These are phyloP conservation scores for Fusarium hostae DNA, from an alignment of 2,329 filamentous ascomycete genomes.

Conservation along the genomic window DNA sequence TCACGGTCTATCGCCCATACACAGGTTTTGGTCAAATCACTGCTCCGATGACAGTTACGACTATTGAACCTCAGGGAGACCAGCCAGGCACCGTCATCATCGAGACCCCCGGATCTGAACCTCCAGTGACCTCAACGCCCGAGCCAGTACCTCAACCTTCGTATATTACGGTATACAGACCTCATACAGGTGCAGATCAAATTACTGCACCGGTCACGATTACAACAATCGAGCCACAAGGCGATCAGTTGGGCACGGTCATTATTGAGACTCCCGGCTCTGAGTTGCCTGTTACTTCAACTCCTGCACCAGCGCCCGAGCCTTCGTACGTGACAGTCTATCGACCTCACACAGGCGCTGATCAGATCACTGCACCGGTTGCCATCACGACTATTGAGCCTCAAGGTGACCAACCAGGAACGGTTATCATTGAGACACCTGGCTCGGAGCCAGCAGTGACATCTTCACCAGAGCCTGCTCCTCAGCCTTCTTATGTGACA, in stretches of 20 bases:
- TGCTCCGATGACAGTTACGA: background rate
- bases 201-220: conserved; percentile 18
- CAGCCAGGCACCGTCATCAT: conserved; percentile 20
- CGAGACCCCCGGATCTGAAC: conserved; percentile 7
- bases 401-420: background rate
- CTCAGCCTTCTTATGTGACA: conserved; percentile 10
- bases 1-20: conserved; percentile 5
- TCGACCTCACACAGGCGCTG: background rate
- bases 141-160: background rate
- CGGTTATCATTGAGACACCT: conserved; percentile 18
- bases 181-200: conserved; percentile 9
- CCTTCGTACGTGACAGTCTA: conserved; percentile 15
- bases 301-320: background rate
- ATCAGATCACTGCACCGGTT: background rate
- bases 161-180: background rate
- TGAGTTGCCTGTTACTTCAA: background rate
- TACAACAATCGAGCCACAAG: conserved; percentile 17
- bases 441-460: background rate
- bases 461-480: background rate
- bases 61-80: background rate
- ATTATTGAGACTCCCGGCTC: conserved; percentile 22
- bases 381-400: conserved; percentile 10
- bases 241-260: conserved; percentile 21
- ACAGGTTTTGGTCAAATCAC: conserved; percentile 10
- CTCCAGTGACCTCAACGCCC: background rate